Evolutionary conservation across 306 rosid species (phyloP).

Genomic region (Fragaria ananassa): DNA sequence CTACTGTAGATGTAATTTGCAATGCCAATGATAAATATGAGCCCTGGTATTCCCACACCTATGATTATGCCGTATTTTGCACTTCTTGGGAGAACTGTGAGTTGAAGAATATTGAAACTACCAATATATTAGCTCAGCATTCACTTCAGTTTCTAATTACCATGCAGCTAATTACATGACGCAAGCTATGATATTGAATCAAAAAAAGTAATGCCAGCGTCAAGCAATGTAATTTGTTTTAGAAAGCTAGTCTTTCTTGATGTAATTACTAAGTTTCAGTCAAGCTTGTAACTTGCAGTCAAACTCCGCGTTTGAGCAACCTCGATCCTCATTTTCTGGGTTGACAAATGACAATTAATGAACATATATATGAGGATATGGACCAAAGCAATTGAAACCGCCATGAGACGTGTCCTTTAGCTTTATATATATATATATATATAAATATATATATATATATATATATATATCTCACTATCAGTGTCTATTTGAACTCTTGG

Average conservation of each 20-base stretch:
- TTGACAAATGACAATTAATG: background rate
- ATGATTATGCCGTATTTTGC: conserved; percentile 55
- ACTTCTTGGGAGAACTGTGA: conserved; percentile 51
- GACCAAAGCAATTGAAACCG: background rate
- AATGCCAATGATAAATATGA: conserved; percentile 49
- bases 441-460: background rate
- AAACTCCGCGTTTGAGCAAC: background rate
- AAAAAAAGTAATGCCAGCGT: background rate
- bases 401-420: background rate
- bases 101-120: background rate
- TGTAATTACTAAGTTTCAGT: background rate
- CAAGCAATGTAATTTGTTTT: background rate
- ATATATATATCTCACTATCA: background rate
- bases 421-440: background rate
- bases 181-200: background rate
- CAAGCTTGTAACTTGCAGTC: background rate
- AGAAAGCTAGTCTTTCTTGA: background rate
- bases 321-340: background rate
- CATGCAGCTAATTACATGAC: too few relatives aligned
- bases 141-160: too few relatives aligned
- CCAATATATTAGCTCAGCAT: too few relatives aligned
- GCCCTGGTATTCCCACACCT: conserved; percentile 60
- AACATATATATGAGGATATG: background rate
- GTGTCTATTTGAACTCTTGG: too few relatives aligned
- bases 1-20: conserved; percentile 29